A percentile compares a stretch with the other conserved stretches of the same genome.
Conservation (phyloP, 2,329 filamentous ascomycete genomes). For the Parafenestella ontariensis region DNA sequence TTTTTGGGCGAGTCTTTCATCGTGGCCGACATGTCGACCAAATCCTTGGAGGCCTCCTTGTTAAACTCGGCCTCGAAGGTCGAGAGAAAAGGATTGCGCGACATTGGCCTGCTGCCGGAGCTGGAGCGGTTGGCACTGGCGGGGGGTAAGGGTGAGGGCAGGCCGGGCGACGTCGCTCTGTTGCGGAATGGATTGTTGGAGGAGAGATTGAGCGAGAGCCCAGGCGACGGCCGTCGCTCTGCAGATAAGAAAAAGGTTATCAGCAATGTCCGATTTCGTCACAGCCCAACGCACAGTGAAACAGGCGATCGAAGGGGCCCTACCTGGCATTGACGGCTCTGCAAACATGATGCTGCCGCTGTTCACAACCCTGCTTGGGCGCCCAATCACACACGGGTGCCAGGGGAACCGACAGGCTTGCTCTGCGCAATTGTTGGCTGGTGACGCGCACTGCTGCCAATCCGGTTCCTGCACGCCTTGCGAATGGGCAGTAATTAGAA, state of each 20-base stretch:
- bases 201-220: conserved; percentile 68
- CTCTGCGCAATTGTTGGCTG: conserved; percentile 22
- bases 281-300: conserved; percentile 39
- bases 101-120: conserved; percentile 70
- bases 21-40: conserved; percentile 48
- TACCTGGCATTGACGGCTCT: conserved; percentile 53
- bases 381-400: conserved; percentile 44
- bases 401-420: conserved; percentile 28
- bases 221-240: conserved; percentile 59
- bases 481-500: conserved; percentile 12
- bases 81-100: conserved; percentile 79
- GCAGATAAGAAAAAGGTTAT: conserved; percentile 39
- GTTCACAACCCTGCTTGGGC: conserved; percentile 36
- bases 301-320: conserved; percentile 42
- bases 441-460: conserved; percentile 31
- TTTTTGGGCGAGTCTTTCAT: conserved; percentile 54
- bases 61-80: conserved; percentile 54
- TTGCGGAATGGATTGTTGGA: conserved; percentile 85
- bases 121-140: conserved; percentile 51
- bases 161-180: conserved; percentile 66
- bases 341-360: conserved; percentile 51
- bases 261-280: conserved; percentile 39
- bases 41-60: conserved; percentile 42
- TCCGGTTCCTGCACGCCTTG: conserved; percentile 22
- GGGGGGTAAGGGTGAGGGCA: conserved; percentile 41